Percentiles rank a stretch among this genome's conserved stretches.
phyloP scores from a whole-genome alignment of 768 basidiomycete species.

The Termitomyces eurrhizus region DNA sequence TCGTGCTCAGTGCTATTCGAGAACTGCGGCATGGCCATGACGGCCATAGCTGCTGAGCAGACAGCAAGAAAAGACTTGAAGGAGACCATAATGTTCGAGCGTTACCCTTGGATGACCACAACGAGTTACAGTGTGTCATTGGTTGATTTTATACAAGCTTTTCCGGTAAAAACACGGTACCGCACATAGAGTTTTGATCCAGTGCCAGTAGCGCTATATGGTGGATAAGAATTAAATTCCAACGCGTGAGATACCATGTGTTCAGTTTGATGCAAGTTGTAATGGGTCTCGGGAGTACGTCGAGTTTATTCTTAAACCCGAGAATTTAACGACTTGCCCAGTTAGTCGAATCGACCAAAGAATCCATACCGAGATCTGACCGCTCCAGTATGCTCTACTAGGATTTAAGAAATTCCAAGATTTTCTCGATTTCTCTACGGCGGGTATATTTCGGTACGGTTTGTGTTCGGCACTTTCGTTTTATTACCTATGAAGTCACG shows the following conservation, averaged over 20 bases:
- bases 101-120: background rate
- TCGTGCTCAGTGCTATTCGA: conserved; percentile 18
- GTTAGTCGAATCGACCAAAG: background rate
- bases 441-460: conserved; percentile 1
- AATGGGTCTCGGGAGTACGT: background rate
- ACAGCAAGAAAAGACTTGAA: conserved; percentile 14
- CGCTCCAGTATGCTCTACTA: background rate
- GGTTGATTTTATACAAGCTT: background rate
- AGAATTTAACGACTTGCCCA: background rate
- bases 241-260: background rate
- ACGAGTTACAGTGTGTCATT: background rate
- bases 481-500: background rate
- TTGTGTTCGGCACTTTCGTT: background rate
- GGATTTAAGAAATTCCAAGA: background rate
- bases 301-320: background rate
- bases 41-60: conserved; percentile 17
- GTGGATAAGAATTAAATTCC: background rate
- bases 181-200: background rate
- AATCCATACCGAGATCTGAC: background rate
- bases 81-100: conserved; percentile 10
- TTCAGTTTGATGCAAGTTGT: background rate
- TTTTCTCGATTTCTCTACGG: background rate
- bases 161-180: background rate
- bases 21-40: conserved; percentile 16
- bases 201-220: background rate